Percentiles rank a stretch among this genome's conserved stretches.
Conservation (phyloP, 2,329 filamentous ascomycete species). For the Penicillium sclerotigenum region DNA sequence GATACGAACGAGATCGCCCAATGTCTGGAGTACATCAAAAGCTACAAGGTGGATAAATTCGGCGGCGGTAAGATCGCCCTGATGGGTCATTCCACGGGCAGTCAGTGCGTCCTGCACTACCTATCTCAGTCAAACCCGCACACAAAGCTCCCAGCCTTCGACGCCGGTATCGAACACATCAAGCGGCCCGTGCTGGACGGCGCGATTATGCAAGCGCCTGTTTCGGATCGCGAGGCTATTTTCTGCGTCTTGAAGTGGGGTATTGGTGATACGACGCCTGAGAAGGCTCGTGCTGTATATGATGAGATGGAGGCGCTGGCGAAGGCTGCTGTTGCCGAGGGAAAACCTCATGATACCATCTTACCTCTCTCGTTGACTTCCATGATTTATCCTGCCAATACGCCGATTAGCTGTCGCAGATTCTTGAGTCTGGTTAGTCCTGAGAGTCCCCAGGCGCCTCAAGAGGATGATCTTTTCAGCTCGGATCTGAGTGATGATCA, state of each 20-base stretch:
- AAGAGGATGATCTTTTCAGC: slow-evolving; percentile 84
- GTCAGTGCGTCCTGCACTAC: slow-evolving; percentile 67
- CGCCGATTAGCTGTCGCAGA: slow-evolving; percentile 53
- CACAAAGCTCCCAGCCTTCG: slow-evolving; percentile 30
- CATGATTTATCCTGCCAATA: slow-evolving; percentile 33
- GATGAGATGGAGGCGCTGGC: slow-evolving; percentile 35
- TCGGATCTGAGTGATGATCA: slow-evolving; percentile 62
- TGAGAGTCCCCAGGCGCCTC: slow-evolving; percentile 54
- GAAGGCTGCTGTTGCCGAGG: slow-evolving; percentile 20
- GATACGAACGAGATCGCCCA: slow-evolving; percentile 55
- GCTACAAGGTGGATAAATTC: slow-evolving; percentile 31
- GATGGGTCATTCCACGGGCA: slow-evolving; percentile 68
- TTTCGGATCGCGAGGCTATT: slow-evolving; percentile 70
- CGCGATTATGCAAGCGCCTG: slow-evolving; percentile 74
- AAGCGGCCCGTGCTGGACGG: slow-evolving; percentile 61
- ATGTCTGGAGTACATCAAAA: slow-evolving; percentile 52
- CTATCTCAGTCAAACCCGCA: slow-evolving; percentile 46
- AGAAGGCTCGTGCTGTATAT: slow-evolving; percentile 27
- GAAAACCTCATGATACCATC: slow-evolving; percentile 28
- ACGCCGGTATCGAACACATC: slow-evolving; percentile 30
- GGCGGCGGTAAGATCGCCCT: slow-evolving; percentile 54
- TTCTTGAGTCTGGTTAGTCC: slow-evolving; percentile 57
- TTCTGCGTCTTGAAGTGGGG: slow-evolving; percentile 37
- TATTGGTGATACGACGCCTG: slow-evolving; percentile 24
- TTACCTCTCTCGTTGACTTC: slow-evolving; percentile 36